Conservation (phyloP, 2,329 filamentous ascomycete species). For the Macrophomina phaseolina region DNA sequence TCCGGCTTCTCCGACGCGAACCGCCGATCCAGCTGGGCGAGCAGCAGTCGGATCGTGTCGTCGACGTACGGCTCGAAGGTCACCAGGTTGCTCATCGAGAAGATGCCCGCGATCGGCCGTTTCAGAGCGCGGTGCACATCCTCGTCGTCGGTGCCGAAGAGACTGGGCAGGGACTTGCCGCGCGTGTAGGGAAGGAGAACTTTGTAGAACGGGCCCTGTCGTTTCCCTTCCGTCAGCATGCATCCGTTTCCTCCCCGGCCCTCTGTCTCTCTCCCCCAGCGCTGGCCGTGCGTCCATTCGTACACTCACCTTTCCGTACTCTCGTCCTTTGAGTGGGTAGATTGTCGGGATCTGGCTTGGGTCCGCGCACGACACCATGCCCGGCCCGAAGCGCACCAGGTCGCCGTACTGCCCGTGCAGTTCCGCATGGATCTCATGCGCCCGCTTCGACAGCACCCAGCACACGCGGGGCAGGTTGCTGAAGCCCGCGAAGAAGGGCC, state of each 20-base stretch:
- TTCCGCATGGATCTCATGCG: slow-evolving; percentile 59
- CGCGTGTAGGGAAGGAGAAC: not conserved
- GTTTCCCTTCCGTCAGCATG: no score
- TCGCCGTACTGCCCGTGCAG: slow-evolving; percentile 74
- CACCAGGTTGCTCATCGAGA: slow-evolving; percentile 36
- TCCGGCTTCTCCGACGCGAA: not conserved
- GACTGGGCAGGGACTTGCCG: not conserved
- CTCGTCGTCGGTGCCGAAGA: slow-evolving; percentile 13
- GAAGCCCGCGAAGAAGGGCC: slow-evolving; percentile 66
- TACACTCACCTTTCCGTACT: no score
- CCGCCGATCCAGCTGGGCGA: slow-evolving; percentile 31
- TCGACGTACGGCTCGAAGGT: slow-evolving; percentile 35
- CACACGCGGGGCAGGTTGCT: slow-evolving; percentile 76
- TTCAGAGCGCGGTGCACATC: slow-evolving; percentile 32
- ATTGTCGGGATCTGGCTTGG: slow-evolving; percentile 71
- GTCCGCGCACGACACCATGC: slow-evolving; percentile 78
- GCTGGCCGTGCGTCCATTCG: no score
- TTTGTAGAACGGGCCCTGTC: not conserved
- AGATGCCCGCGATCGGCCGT: slow-evolving; percentile 17
- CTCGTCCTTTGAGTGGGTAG: slow-evolving; percentile 50
- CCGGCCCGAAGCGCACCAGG: slow-evolving; percentile 77
- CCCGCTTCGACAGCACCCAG: slow-evolving; percentile 62
- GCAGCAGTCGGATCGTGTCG: slow-evolving; percentile 36
- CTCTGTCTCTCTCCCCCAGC: no score
- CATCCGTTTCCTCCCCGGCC: no score